Evolutionary conservation across 2,329 filamentous ascomycete genomes (phyloP).

Genomic region (Aureobasidium leucospermi): DNA sequence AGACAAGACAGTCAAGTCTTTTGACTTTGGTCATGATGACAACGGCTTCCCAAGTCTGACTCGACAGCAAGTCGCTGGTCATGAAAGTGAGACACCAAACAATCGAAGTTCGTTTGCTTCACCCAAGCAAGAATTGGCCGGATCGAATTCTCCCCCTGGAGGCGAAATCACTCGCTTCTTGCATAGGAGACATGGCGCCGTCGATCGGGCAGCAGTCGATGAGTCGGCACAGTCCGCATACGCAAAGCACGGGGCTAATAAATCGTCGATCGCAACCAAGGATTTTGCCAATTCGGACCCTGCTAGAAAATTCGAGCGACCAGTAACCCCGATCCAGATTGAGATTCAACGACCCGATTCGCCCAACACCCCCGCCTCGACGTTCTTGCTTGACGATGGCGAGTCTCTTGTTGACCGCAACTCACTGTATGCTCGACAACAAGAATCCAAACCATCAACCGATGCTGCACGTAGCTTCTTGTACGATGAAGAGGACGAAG

Average conservation of each 20-base stretch:
- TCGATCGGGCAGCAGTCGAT: not conserved
- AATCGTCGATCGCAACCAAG: not conserved
- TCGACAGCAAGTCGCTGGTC: not conserved
- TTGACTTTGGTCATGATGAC: not conserved
- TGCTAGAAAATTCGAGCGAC: not conserved
- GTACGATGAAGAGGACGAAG: slow-evolving; percentile 39
- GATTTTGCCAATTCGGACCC: not conserved
- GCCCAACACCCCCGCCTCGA: slow-evolving; percentile 22
- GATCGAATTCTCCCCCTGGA: not conserved
- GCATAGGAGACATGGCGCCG: not conserved
- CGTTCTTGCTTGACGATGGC: slow-evolving; percentile 47
- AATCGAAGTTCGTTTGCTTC: not conserved
- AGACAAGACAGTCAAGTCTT: not conserved
- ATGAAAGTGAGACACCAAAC: not conserved
- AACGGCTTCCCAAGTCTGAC: not conserved
- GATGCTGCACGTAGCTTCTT: slow-evolving; percentile 40
- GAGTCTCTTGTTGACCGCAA: slow-evolving; percentile 45
- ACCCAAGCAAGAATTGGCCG: not conserved
- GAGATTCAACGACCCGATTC: not conserved
- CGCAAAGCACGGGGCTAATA: not conserved
- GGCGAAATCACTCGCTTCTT: not conserved
- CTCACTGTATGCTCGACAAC: slow-evolving; percentile 31
- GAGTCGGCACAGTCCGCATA: not conserved
- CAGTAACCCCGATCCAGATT: not conserved
- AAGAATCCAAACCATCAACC: not conserved